Evolutionary conservation across 352 stramenopile genomes (phyloP).

Genomic region (Peronospora tabacina): DNA sequence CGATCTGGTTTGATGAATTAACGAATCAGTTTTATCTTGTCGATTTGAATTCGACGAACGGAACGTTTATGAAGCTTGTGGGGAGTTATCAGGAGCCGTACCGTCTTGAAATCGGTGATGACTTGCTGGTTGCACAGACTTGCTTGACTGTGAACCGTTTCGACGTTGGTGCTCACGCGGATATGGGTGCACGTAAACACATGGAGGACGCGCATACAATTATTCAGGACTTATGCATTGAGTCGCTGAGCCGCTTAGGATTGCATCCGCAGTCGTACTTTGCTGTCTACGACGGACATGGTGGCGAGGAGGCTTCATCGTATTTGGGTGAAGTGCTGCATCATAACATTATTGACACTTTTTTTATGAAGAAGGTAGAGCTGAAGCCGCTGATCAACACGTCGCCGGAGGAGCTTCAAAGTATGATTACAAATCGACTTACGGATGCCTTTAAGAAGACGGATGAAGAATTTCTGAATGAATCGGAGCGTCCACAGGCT

Average conservation of each 20-base stretch:
- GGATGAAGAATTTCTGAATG: constrained; percentile 62
- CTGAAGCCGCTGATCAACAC: constrained; percentile 25
- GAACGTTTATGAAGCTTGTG: constrained; percentile 94
- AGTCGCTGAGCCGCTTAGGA: constrained; percentile 39
- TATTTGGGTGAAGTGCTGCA: constrained; percentile 81
- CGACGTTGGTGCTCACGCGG: constrained; percentile 92
- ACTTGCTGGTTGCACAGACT: constrained; percentile 94
- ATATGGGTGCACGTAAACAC: constrained; percentile 89
- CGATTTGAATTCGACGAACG: constrained; percentile 87
- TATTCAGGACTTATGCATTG: constrained; percentile 85
- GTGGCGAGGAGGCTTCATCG: constrained; percentile 88
- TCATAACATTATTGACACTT: constrained; percentile 53
- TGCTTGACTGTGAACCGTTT: constrained; percentile 95
- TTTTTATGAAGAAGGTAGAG: constrained; percentile 48
- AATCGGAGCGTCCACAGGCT: constrained; percentile 58
- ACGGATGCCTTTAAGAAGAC: constrained; percentile 55
- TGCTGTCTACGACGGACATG: constrained; percentile 95
- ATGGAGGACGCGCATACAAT: constrained; percentile 96
- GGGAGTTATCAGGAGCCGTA: constrained; percentile 91
- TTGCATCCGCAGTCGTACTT: constrained; percentile 90
- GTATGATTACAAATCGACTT: constrained; percentile 46
- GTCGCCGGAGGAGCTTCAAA: constrained; percentile 38
- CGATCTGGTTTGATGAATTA: constrained; percentile 87
- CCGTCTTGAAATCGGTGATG: constrained; percentile 89
- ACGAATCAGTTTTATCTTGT: constrained; percentile 74